Percentiles rank a stretch among this genome's conserved stretches.
Evolutionary conservation across 176 grass and related monocot genomes (phyloP).

Genomic region (Avena atlantica): DNA sequence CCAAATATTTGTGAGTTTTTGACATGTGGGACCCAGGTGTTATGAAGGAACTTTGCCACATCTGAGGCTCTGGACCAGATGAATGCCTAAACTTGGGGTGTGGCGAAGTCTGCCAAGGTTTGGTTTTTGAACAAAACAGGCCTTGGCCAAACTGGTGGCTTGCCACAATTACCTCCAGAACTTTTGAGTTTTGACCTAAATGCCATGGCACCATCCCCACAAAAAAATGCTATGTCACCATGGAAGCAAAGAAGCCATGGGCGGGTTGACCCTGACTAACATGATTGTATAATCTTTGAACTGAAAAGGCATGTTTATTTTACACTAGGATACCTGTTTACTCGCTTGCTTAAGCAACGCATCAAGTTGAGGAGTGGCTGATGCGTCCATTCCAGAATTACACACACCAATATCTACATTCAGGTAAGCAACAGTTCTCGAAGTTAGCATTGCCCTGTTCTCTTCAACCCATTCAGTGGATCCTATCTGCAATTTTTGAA

Average conservation of each 20-base stretch:
- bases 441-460: slow-evolving; percentile 72
- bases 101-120: neutral
- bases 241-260: neutral
- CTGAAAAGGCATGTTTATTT: slow-evolving; percentile 22
- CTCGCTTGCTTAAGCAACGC: slow-evolving; percentile 69
- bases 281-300: slow-evolving; percentile 7
- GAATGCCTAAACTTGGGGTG: neutral
- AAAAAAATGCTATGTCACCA: neutral
- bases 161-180: neutral
- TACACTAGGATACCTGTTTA: slow-evolving; percentile 59
- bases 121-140: slow-evolving; percentile 12
- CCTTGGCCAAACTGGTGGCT: neutral
- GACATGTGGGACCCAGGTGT: too few species aligned
- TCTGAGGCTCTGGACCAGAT: neutral
- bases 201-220: neutral
- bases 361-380: slow-evolving; percentile 92
- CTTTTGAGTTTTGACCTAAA: neutral
- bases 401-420: slow-evolving; percentile 68
- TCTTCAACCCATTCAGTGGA: slow-evolving; percentile 98
- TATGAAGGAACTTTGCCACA: neutral
- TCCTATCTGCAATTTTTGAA: slow-evolving; percentile 61
- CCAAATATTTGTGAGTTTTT: neutral
- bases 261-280: neutral
- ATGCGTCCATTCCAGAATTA: slow-evolving; percentile 59
- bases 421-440: slow-evolving; percentile 79